Base-by-base conservation (phyloP, 2,329 filamentous ascomycete species). In the Penicillium sp. region DNA sequence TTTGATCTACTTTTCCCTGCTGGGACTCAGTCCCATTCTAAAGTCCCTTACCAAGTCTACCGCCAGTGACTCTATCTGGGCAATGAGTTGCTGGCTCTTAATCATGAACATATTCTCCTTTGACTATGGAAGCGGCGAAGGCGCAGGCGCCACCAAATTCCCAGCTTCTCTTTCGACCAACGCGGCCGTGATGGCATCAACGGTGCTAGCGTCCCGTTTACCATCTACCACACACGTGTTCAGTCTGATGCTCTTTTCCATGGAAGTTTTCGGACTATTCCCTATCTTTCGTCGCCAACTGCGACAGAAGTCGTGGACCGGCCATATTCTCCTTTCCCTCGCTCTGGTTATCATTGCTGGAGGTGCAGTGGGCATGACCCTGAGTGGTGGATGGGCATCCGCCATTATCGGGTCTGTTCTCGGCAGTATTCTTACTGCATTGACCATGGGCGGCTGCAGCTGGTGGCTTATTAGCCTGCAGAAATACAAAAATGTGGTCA, bases 401-500 rank as follows among this genome's bases (percentile, higher is more conserved):
- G 77, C 77, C 23, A 67, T 91, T 20, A 73, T 87, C 2, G 93
- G 93, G 10, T 84, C 88, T 54, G 67, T 91, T 1, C 74, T 95
- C 5, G 88, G 88, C 4, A 80, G 82, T n/a, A 61, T 91, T 8
- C 74, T 89, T 18, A 85, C 86, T 0, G 81, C 84, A 4, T 67
- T 95, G 44, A 84, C 83, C 2, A 95, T 96, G 82, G 93, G 91
- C 1, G 85, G 89, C 10, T 96, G 90, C 67, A 95, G 89, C 65
- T 97, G 90, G 91, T 97, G 93, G 90, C 72, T 98, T 53, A 97
- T 98, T 62, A 87, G 89, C 7, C 69, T 98, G 68, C 93, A 98
- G 71, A 91, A 95, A 72, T 98, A 97, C 71, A 98, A 98, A 76
- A 97, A 97, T 67, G 93, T 97, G 71, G 96, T 98, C 57, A 88